Base-by-base conservation (phyloP, 331 rosid genomes). In the Spiraea crenata region DNA sequence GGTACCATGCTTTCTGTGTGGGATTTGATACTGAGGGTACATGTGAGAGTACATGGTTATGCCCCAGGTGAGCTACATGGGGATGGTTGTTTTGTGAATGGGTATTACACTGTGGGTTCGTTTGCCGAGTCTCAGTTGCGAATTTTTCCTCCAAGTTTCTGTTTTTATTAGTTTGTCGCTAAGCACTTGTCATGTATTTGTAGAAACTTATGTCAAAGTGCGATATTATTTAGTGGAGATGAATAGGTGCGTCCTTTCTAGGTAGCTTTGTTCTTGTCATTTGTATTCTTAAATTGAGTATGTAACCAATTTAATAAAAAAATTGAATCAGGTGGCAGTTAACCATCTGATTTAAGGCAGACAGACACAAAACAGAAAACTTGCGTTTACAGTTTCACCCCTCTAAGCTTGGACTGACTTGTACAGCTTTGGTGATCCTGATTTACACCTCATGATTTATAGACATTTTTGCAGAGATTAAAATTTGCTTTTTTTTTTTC, bases 1-100 rank as follows among this genome's bases (percentile, higher is more conserved):
- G 99, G 99, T 91, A 93, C 74, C 99, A 93, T 74, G 99, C 99
- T 71, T 91, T 89, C 77, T 93, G 97, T 81, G 97, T 91, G 87
- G 97, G 92, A 67, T 93, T 91, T 83, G 96, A 93, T 87, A 69
- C 95, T 40, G 99, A 91, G 72, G 82, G 75, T 72, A 79, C 96
- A 58, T 86, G 90, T 39, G 99, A 91, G 49, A 80, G 73, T 71
- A 87, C 93, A 47, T 93, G 99, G 99, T 82, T 93, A 85, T 93
- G 99, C 90, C 99, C 99, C 44, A 89, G 97, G 99, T 91, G 79
- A 77, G 77, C 77, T 61, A 51, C 59, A 25, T 37, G 48, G 38
- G 15, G 75, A 69, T 61, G 41, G 9, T 57, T 35, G 42, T 70
- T 76, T 78, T 67, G 19, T 64, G 57, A 37, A 55, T 63, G 58